These are phyloP conservation scores for Starmerella potacharoeniae DNA, from an alignment of 805 yeast genomes.

Conservation along the genomic window DNA sequence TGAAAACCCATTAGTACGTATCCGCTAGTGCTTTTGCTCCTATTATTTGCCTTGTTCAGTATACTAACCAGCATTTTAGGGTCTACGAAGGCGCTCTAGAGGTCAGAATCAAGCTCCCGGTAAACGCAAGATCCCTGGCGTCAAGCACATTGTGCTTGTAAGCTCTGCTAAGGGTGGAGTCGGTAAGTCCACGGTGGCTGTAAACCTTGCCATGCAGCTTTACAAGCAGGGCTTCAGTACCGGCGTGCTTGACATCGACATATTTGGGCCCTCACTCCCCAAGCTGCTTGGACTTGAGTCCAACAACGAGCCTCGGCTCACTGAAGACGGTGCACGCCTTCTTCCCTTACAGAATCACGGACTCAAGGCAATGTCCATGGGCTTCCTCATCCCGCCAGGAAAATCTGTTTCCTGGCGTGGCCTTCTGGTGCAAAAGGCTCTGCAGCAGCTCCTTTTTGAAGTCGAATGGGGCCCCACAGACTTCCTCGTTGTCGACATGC, in stretches of 20 bases:
- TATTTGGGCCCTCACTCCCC: conserved; percentile 79
- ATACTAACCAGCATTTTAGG: conserved; percentile 27
- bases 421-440: conserved; percentile 72
- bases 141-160: conserved; percentile 49
- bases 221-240: conserved; percentile 42
- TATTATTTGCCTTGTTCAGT: background rate
- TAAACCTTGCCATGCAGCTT: conserved; percentile 56
- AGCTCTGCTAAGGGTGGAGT: conserved; percentile 76
- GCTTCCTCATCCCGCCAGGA: conserved; percentile 55
- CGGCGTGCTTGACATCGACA: conserved; percentile 68
- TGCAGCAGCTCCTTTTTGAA: conserved; percentile 72
- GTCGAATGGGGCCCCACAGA: conserved; percentile 60
- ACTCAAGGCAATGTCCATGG: conserved; percentile 80
- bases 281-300: conserved; percentile 45
- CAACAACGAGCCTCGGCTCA: conserved; percentile 53
- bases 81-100: conserved; percentile 31
- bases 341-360: conserved; percentile 66
- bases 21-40: background rate
- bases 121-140: conserved; percentile 44
- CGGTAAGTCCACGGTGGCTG: conserved; percentile 62
- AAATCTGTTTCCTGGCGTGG: conserved; percentile 78
- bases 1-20: conserved; percentile 45
- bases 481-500: conserved; percentile 66
- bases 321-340: conserved; percentile 38
- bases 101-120: background rate